Base-by-base conservation (phyloP, 108 stramenopile genomes). In the Halocafeteria seosinensis region DNA sequence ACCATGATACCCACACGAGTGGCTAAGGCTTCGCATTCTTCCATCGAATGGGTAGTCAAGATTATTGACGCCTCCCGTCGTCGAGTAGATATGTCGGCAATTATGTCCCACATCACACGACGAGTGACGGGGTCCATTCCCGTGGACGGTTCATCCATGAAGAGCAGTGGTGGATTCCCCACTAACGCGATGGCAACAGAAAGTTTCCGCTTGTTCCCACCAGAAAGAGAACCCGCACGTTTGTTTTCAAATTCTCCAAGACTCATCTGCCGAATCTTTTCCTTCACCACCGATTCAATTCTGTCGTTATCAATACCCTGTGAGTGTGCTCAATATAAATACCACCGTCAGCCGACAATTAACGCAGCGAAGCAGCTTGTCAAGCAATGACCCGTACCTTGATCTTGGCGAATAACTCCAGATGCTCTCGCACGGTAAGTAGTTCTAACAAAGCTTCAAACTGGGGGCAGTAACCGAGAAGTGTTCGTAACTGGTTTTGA, bases 161-260 rank as follows among this genome's bases (percentile, higher is more conserved):
- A 71, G 9, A 87, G 69, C 4, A 90, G 50, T 6, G 69, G 64
- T 0, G 85, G 83, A 35, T 82, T 76, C 25, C 91, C 91, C 30
- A 90, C 76, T 38, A 85, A 83, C 3, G 88, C 77, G n/a, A 86
- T 55, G 21, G 85, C 88, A 9, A 85, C 68, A 63, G 74, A 80
- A 1, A 92, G 84, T 63, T 87, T 83, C 28, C 90, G 72, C 68
- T 88, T 92, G 81, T 85, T 88, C 26, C 90, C 90, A 34, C 90
- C 90, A 0, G 72, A 73, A 17, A 63, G 61, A 0, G 55, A 34
- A 2, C 13, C 5, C 8, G 65, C 38, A n/a, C n/a, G n/a, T 31
- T 28, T 31, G 6, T 73, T 78, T 50, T 73, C 77, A 3, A 72
- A n/a, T n/a, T n/a, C 50, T 11, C 69, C 38, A n/a, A n/a, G n/a